Evolutionary conservation across 345 rosid species (phyloP).

Genomic region (Dipteronia dyeriana): DNA sequence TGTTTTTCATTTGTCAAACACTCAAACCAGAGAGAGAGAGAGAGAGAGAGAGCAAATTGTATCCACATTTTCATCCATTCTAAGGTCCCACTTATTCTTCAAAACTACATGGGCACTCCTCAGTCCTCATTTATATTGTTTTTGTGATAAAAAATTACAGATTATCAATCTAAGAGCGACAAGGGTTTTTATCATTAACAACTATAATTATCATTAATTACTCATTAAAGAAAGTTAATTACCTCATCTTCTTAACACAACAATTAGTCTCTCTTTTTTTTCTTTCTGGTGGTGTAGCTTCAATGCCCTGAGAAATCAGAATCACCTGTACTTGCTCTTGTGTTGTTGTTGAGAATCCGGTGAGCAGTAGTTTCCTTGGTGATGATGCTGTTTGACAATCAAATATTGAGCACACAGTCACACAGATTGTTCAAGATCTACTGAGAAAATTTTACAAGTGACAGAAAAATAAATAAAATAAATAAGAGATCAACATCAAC

Average conservation of each 20-base stretch:
- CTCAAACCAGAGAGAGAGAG: background rate
- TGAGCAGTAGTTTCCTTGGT: background rate
- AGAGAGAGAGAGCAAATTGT: too few relatives aligned
- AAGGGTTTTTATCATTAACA: background rate
- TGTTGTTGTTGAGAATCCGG: slow-evolving; percentile 11
- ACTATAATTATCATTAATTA: background rate
- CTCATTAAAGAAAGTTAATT: background rate
- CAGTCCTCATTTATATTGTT: too few relatives aligned
- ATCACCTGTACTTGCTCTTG: slow-evolving; percentile 9
- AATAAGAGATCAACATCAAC: too few relatives aligned
- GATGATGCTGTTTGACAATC: slow-evolving; percentile 17
- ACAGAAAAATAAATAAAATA: background rate
- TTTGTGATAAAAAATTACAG: too few relatives aligned
- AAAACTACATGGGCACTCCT: too few relatives aligned
- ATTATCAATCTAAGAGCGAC: background rate
- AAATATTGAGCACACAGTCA: too few relatives aligned
- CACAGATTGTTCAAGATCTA: background rate
- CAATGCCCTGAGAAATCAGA: too few relatives aligned
- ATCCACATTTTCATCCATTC: slow-evolving; percentile 10
- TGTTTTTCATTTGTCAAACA: background rate
- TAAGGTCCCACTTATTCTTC: background rate
- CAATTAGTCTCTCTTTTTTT: background rate
- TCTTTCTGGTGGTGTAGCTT: too few relatives aligned
- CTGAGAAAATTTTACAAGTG: background rate
- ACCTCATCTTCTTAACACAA: background rate